Percentiles rank a stretch among this genome's conserved stretches.
These are phyloP conservation scores for Thecaphora thlaspeos DNA, from an alignment of 1,284 basidiomycete genomes.

Conservation along the genomic window DNA sequence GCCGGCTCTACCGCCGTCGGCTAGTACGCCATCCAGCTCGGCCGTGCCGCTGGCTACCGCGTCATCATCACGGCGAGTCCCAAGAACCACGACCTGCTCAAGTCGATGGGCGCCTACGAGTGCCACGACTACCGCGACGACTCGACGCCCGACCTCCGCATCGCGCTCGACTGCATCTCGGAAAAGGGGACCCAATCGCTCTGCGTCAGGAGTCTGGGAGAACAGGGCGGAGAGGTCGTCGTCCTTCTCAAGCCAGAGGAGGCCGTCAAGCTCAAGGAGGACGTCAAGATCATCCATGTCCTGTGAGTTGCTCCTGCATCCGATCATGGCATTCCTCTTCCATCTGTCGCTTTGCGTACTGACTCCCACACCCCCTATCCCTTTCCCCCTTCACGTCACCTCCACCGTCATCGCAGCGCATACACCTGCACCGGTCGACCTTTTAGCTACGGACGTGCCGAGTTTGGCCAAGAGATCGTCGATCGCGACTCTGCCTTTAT, in stretches of 20 bases:
- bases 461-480: slow-evolving; percentile 24
- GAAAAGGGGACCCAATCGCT: slow-evolving; percentile 49
- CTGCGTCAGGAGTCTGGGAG: slow-evolving; percentile 34
- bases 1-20: slow-evolving; percentile 64
- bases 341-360: too few species aligned
- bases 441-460: slow-evolving; percentile 40
- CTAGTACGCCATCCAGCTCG: slow-evolving; percentile 60
- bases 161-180: slow-evolving; percentile 51
- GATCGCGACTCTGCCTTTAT: slow-evolving; percentile 20
- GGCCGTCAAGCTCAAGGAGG: slow-evolving; percentile 35
- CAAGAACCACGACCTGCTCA: slow-evolving; percentile 48
- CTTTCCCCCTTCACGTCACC: too few species aligned
- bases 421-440: slow-evolving; percentile 42
- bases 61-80: slow-evolving; percentile 61
- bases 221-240: slow-evolving; percentile 36
- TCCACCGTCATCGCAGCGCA: too few species aligned
- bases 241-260: slow-evolving; percentile 47
- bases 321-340: too few species aligned
- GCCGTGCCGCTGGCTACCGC: slow-evolving; percentile 60
- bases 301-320: slow-evolving; percentile 6
- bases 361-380: too few species aligned
- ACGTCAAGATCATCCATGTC: slow-evolving; percentile 45
- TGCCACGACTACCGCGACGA: slow-evolving; percentile 62
- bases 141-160: slow-evolving; percentile 26
- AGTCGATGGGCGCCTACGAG: slow-evolving; percentile 47